Conservation (phyloP, 257 asterid genomes). For the Lithospermum erythrorhizon region DNA sequence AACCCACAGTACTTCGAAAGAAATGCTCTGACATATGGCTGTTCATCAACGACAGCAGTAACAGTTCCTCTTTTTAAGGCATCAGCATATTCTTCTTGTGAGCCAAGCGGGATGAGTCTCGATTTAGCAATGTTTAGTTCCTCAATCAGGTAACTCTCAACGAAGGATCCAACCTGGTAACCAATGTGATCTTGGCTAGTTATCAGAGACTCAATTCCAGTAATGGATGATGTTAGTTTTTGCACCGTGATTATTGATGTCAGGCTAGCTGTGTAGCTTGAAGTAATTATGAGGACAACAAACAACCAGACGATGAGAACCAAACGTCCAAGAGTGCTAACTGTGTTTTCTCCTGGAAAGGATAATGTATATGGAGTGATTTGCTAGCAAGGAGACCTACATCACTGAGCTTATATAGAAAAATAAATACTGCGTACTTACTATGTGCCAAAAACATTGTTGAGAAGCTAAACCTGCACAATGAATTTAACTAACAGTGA, state of each 20-base stretch:
- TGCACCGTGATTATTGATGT: constrained; percentile 69
- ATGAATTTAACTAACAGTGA: constrained; percentile 3
- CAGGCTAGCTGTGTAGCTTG: constrained; percentile 80
- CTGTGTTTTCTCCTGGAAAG: constrained; percentile 59
- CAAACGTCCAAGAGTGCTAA: constrained; percentile 61
- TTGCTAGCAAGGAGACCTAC: not conserved
- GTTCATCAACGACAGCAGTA: constrained; percentile 67
- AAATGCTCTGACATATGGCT: constrained; percentile 57
- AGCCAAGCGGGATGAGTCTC: constrained; percentile 50
- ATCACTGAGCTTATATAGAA: not conserved
- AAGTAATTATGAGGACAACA: constrained; percentile 54
- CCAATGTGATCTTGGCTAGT: constrained; percentile 73
- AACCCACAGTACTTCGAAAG: constrained; percentile 51
- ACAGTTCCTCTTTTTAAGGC: constrained; percentile 40
- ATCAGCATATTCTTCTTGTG: constrained; percentile 40
- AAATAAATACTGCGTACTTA: constrained; percentile 21
- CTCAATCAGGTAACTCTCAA: constrained; percentile 48
- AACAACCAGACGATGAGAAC: constrained; percentile 76
- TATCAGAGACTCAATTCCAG: constrained; percentile 65
- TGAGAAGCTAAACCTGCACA: constrained; percentile 86
- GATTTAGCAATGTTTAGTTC: constrained; percentile 60
- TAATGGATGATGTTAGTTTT: constrained; percentile 55
- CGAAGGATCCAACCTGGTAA: constrained; percentile 79
- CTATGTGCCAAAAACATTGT: constrained; percentile 68
- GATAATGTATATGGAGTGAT: constrained; percentile 2